These are phyloP conservation scores for Hippophae tibetana DNA, from an alignment of 306 rosid genomes.

Conservation along the genomic window DNA sequence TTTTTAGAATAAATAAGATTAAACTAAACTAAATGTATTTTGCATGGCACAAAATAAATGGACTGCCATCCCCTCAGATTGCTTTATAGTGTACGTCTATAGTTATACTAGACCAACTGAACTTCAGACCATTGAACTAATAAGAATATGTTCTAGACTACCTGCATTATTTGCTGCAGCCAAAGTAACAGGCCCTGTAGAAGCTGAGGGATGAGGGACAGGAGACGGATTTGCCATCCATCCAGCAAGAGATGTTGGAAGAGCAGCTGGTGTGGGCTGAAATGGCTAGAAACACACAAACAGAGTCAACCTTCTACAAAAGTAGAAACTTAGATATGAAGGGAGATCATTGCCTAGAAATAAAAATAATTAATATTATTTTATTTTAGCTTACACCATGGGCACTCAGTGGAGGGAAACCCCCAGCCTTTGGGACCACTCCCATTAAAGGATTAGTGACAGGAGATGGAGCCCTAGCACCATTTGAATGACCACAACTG, in stretches of 20 bases:
- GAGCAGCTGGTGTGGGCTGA: conserved; percentile 81
- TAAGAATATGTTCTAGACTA: conserved; percentile 16
- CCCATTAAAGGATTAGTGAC: conserved; percentile 95
- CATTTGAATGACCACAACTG: conserved; percentile 96
- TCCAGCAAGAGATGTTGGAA: conserved; percentile 90
- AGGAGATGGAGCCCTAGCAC: conserved; percentile 99
- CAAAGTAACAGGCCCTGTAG: conserved; percentile 88
- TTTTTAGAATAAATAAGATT: no score
- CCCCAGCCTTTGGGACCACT: conserved; percentile 83
- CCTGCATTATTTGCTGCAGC: conserved; percentile 60
- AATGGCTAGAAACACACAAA: conserved; percentile 54
- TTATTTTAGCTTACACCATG: conserved; percentile 77
- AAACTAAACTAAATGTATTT: not conserved
- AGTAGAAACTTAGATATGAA: conserved; percentile 7
- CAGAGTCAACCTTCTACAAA: conserved; percentile 20
- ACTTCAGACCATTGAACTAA: conserved; percentile 4
- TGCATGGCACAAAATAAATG: not conserved
- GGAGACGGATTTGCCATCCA: conserved; percentile 96
- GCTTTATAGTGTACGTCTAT: not conserved
- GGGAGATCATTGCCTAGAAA: conserved; percentile 3
- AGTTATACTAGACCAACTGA: not conserved
- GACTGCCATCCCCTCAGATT: not conserved
- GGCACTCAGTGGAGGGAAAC: conserved; percentile 82
- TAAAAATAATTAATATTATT: conserved; percentile 1
- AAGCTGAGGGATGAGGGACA: conserved; percentile 86